These are phyloP conservation scores for Podaxis carcinomalis DNA, from an alignment of 768 basidiomycete species.

Conservation along the genomic window DNA sequence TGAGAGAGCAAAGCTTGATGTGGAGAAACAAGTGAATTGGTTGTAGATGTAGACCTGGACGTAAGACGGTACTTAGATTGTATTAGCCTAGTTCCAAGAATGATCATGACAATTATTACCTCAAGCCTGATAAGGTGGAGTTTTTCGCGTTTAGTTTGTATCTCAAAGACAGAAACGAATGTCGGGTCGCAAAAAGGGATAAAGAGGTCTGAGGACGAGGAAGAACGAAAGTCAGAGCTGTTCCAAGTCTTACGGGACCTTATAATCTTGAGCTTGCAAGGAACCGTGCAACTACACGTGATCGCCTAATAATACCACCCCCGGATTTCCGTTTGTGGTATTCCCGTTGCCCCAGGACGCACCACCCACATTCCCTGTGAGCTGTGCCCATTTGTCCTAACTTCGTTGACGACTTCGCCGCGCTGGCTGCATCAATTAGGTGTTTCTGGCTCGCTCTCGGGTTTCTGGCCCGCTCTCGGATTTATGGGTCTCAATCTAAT, in stretches of 20 bases:
- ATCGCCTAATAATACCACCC: neutral
- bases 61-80: neutral
- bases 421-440: slow-evolving; percentile 2
- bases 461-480: slow-evolving; percentile 1
- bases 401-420: neutral
- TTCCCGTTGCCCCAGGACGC: neutral
- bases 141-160: neutral
- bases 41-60: neutral
- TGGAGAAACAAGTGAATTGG: neutral
- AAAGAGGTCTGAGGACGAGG: neutral
- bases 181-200: neutral
- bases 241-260: too few relatives aligned
- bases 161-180: neutral
- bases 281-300: slow-evolving; percentile 13
- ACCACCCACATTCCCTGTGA: neutral
- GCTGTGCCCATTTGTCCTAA: neutral
- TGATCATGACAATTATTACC: neutral
- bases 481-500: slow-evolving; percentile 4
- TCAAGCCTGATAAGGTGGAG: neutral
- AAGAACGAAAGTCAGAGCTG: neutral
- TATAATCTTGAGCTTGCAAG: neutral
- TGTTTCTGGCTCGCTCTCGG: neutral
- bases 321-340: neutral
- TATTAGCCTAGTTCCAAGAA: neutral
- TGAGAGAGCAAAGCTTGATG: neutral